Conservation (phyloP, 2,329 filamentous ascomycete genomes). For the Microdochium bolleyi region DNA sequence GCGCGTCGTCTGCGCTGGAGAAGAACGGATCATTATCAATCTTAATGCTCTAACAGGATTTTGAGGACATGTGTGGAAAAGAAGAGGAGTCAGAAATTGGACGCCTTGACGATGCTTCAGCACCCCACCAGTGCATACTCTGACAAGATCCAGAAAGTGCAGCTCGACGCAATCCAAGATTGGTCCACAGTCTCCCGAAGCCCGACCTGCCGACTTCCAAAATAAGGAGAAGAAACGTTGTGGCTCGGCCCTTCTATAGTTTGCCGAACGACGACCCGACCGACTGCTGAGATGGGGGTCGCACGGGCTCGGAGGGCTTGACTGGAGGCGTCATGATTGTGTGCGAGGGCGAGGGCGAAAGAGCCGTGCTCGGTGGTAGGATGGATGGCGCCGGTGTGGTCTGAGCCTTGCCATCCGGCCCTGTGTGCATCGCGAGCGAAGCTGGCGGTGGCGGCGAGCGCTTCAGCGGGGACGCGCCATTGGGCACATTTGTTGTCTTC, state of each 20-base stretch:
- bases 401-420: constrained; percentile 10
- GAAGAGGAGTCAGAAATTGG: no score
- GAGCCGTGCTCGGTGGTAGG: constrained; percentile 46
- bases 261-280: constrained; percentile 2
- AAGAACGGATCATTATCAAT: no score
- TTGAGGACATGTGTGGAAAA: no score
- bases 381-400: constrained; percentile 31
- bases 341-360: constrained; percentile 49
- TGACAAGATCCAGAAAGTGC: no score
- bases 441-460: constrained; percentile 34
- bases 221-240: no score
- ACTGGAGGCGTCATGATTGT: constrained; percentile 54
- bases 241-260: background rate
- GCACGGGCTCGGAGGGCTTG: constrained; percentile 35
- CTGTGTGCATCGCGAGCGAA: constrained; percentile 4
- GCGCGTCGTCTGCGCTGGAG: no score
- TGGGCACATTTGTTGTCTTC: constrained; percentile 33
- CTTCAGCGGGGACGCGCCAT: constrained; percentile 44
- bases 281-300: constrained; percentile 15
- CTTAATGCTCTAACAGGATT: no score
- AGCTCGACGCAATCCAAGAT: no score
- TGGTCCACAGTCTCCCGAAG: no score
- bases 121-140: no score
- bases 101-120: no score
- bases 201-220: no score